Conservation (phyloP, 2,329 filamentous ascomycete genomes). For the Diaporthe vaccinii region DNA sequence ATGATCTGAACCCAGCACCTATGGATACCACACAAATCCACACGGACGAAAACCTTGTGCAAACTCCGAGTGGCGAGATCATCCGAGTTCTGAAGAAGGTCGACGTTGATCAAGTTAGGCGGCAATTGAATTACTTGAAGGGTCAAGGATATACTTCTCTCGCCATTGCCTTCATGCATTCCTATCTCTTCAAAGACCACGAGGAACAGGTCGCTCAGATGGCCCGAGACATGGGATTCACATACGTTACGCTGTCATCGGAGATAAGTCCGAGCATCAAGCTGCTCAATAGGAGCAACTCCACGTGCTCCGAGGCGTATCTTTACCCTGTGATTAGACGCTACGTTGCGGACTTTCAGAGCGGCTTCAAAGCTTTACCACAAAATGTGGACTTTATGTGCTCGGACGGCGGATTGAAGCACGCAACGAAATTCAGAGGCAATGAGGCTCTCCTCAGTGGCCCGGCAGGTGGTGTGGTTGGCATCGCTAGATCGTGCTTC, state of each 20-base stretch:
- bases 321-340: conserved; percentile 58
- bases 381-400: conserved; percentile 79
- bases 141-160: conserved; percentile 59
- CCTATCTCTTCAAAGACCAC: conserved; percentile 78
- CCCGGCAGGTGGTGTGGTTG: conserved; percentile 83
- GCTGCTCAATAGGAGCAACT: conserved; percentile 58
- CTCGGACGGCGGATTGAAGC: conserved; percentile 65
- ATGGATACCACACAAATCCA: not conserved
- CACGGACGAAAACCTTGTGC: conserved; percentile 25
- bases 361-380: conserved; percentile 48
- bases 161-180: conserved; percentile 78
- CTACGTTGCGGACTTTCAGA: conserved; percentile 56
- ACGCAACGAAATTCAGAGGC: conserved; percentile 75
- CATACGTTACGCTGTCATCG: conserved; percentile 51
- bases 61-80: conserved; percentile 35
- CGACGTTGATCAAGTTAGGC: conserved; percentile 22
- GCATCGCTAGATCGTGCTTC: conserved; percentile 80
- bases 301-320: conserved; percentile 59
- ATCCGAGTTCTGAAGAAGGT: conserved; percentile 36
- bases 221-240: conserved; percentile 57
- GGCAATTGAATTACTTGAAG: conserved; percentile 29
- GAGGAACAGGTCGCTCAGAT: conserved; percentile 53
- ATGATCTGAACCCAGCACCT: conserved; percentile 36
- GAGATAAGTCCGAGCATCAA: conserved; percentile 59
- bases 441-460: conserved; percentile 79